phyloP scores from a whole-genome alignment of 345 rosid species.

The Erucastrum elatum region DNA sequence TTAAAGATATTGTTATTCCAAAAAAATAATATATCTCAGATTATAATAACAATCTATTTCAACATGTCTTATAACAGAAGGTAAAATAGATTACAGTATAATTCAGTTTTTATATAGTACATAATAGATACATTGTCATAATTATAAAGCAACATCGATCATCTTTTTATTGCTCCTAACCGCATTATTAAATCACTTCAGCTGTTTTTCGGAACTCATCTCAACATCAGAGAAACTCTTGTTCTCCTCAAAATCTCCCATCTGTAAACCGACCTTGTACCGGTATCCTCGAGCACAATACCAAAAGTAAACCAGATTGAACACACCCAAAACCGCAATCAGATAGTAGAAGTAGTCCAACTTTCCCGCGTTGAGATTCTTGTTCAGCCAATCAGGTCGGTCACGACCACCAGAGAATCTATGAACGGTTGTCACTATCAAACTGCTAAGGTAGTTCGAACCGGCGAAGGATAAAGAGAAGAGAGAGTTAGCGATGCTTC shows the following conservation, averaged over 20 bases:
- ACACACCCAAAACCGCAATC: conserved; percentile 58
- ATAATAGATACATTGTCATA: conserved; percentile 11
- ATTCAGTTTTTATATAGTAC: not conserved
- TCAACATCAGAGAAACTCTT: conserved; percentile 36
- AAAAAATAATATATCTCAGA: not conserved
- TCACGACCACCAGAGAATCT: conserved; percentile 48
- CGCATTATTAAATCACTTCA: conserved; percentile 6
- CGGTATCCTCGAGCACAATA: conserved; percentile 66
- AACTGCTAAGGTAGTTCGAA: conserved; percentile 70
- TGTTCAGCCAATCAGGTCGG: conserved; percentile 74
- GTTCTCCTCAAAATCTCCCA: conserved; percentile 44
- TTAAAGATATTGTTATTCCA: no score
- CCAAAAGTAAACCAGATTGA: conserved; percentile 64
- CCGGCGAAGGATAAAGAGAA: conserved; percentile 67
- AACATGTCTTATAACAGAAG: not conserved
- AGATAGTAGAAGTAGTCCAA: conserved; percentile 86
- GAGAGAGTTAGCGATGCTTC: conserved; percentile 70
- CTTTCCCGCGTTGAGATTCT: conserved; percentile 68
- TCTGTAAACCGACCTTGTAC: conserved; percentile 54
- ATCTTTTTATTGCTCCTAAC: conserved; percentile 13
- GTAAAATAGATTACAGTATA: conserved; percentile 7
- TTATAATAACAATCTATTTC: not conserved
- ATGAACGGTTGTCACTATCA: conserved; percentile 64
- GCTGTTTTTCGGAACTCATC: conserved; percentile 31
- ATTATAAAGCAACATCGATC: not conserved